phyloP scores from a whole-genome alignment of 2,329 filamentous ascomycete species.

The Drechslerella dactyloides region DNA sequence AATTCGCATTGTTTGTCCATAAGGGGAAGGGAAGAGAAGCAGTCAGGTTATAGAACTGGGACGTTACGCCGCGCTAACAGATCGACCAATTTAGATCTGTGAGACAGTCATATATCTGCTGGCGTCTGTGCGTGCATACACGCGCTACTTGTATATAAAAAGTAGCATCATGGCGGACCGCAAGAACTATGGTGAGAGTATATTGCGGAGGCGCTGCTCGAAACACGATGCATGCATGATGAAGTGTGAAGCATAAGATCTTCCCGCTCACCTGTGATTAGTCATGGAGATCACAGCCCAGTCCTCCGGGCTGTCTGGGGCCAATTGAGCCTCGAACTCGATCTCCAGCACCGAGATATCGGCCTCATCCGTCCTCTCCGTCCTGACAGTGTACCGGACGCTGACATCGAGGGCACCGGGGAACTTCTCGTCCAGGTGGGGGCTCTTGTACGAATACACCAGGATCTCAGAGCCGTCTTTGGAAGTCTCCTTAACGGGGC shows the following conservation, averaged over 20 bases:
- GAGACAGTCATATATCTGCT: background rate
- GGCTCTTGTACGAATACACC: slow-evolving; percentile 61
- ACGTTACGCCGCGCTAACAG: too few relatives aligned
- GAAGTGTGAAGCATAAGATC: too few relatives aligned
- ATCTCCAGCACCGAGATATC: slow-evolving; percentile 76
- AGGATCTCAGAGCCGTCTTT: slow-evolving; percentile 56
- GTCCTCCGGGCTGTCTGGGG: slow-evolving; percentile 56
- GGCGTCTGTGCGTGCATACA: too few relatives aligned
- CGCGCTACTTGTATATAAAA: too few relatives aligned
- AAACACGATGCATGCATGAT: too few relatives aligned
- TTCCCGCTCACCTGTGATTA: slow-evolving; percentile 77
- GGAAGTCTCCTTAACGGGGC: slow-evolving; percentile 8
- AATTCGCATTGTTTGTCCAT: too few relatives aligned
- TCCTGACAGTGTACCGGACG: slow-evolving; percentile 78
- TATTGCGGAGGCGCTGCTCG: too few relatives aligned
- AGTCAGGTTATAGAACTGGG: background rate
- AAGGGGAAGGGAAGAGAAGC: too few relatives aligned
- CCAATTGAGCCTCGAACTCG: slow-evolving; percentile 86
- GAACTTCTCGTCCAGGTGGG: slow-evolving; percentile 86
- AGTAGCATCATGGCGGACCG: too few relatives aligned
- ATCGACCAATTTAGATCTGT: too few relatives aligned
- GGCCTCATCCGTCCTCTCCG: slow-evolving; percentile 68
- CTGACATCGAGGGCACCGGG: slow-evolving; percentile 81
- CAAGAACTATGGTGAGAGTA: too few relatives aligned
- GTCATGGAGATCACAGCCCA: slow-evolving; percentile 77